phyloP scores from a whole-genome alignment of 139 green algal species.

The Chlorella sp. region DNA sequence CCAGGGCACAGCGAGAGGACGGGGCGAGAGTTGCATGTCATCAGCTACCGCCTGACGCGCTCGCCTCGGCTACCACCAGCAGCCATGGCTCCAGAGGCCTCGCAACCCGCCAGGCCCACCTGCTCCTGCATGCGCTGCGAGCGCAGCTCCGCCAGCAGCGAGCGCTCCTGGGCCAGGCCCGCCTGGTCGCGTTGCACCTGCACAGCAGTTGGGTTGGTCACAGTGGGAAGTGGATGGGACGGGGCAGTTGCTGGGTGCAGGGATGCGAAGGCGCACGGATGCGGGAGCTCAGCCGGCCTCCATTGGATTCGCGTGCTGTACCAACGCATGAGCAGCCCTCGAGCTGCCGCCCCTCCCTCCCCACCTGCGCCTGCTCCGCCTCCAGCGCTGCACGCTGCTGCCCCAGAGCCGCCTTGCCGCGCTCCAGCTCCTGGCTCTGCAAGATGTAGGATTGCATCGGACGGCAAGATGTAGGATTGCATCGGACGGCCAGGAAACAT shows the following conservation, averaged over 20 bases:
- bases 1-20: no score
- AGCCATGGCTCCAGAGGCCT: no score
- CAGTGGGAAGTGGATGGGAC: no score
- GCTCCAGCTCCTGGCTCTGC: constrained; percentile 21
- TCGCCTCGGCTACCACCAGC: no score
- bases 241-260: not conserved
- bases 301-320: not conserved
- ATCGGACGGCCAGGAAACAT: no score
- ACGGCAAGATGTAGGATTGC: no score
- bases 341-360: not conserved
- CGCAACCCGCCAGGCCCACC: no score
- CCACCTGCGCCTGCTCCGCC: constrained; percentile 11
- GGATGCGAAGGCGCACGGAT: not conserved
- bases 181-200: constrained; percentile 22
- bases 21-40: no score
- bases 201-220: not conserved
- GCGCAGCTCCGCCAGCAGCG: constrained; percentile 18
- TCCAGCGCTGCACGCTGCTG: constrained; percentile 17
- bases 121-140: constrained; percentile 21
- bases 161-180: constrained; percentile 3
- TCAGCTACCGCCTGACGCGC: no score
- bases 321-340: not conserved
- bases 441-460: no score
- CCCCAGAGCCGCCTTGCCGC: not conserved
- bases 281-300: not conserved